phyloP scores from a whole-genome alignment of 805 yeast genomes.

The Metschnikowia proteae region DNA sequence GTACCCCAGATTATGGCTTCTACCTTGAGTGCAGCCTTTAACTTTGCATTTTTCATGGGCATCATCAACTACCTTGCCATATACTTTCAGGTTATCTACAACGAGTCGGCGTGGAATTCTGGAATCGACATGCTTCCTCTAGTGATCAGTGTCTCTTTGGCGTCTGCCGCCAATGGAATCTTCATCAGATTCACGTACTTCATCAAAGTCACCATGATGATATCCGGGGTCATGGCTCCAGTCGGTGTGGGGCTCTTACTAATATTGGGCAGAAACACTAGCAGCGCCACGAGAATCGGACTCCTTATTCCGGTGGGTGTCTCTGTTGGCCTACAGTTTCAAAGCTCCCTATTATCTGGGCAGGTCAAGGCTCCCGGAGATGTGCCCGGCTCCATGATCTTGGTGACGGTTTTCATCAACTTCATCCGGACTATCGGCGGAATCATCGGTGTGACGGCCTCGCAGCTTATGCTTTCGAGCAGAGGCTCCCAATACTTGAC shows the following conservation, averaged over 20 bases:
- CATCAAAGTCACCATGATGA: constrained; percentile 31
- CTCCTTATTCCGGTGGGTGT: constrained; percentile 32
- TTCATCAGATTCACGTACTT: constrained; percentile 27
- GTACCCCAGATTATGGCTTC: constrained; percentile 36
- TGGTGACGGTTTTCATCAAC: constrained; percentile 32
- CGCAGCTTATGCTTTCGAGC: constrained; percentile 27
- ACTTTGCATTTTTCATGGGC: constrained; percentile 40
- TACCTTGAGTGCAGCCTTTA: constrained; percentile 32
- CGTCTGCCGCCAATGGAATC: constrained; percentile 31
- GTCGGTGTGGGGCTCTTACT: constrained; percentile 35
- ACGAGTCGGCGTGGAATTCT: constrained; percentile 33
- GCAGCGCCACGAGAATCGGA: constrained; percentile 27
- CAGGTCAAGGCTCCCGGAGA: constrained; percentile 36
- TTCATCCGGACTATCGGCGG: constrained; percentile 33
- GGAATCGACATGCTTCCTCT: constrained; percentile 37
- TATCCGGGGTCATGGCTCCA: constrained; percentile 30
- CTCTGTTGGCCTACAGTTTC: constrained; percentile 36
- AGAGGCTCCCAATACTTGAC: constrained; percentile 13
- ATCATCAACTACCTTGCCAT: constrained; percentile 31
- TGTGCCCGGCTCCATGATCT: constrained; percentile 34
- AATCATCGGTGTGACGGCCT: constrained; percentile 28
- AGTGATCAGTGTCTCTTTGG: constrained; percentile 30
- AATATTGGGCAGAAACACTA: constrained; percentile 23
- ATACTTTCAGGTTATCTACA: constrained; percentile 37
- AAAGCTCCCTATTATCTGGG: constrained; percentile 32